Base-by-base conservation (phyloP, 2,329 filamentous ascomycete species). In the Harringtonia aguacate region DNA sequence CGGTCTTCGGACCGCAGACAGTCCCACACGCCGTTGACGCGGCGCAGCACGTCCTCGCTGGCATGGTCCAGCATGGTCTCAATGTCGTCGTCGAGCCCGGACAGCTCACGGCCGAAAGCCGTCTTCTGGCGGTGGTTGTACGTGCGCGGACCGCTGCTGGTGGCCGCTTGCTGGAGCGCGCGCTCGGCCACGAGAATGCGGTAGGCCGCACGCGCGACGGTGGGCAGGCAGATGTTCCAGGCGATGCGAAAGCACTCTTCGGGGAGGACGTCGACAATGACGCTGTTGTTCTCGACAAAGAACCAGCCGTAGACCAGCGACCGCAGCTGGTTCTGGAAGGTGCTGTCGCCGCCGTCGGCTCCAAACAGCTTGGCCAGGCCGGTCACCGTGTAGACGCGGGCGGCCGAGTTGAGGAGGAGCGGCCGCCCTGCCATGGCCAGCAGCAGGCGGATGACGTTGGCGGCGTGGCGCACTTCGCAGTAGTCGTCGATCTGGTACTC, bases 341-440 rank as follows among this genome's bases (percentile, higher is more conserved):
- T 15, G 12, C 12, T 21, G 20, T 18, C 15, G n/a, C 13, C 18
- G 34, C 24, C 38, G 38, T 9, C 13, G 40, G 28, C 28, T 18
- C 78, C 73, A 41, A 82, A 70, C 33, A 77, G 66, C 47, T 75
- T 74, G 8, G 77, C 74, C 9, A 85, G 58, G 4, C 72, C 74
- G 29, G 77, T 73, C n/a, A 84, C 66, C 0, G 80, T 84, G 69
- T 77, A 85, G 31, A 83, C 61, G 14, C 81, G 77, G 12, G 72
- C 67, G 1, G 81, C 81, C 0, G 80, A 84, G 57, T 85, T 73
- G 14, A 86, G 57, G 2, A 66, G 62, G 1, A 78, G 65, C 49
- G 76, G 48, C 3, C n/a, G 31, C 6, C 41, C 46, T 17, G 47
- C 67, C 34, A 85, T 69, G 12, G 72, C 65, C 52, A 75, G 67